Conservation (phyloP, 805 yeast species). For the Starmera dryadoides region DNA sequence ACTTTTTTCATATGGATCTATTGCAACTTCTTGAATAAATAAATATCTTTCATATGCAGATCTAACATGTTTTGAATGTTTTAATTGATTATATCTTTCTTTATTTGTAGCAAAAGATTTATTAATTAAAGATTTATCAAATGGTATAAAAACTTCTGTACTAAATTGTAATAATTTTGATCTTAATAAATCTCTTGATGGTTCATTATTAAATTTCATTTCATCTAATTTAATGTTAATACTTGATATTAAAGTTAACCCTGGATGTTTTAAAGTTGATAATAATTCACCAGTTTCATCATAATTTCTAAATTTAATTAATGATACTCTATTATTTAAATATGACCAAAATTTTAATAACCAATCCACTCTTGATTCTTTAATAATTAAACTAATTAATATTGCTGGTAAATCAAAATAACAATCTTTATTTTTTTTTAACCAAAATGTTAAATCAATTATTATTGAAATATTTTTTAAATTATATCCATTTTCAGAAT, state of each 20-base stretch:
- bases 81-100: constrained; percentile 7
- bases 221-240: constrained; percentile 10
- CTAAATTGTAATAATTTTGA: constrained; percentile 10
- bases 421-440: constrained; percentile 3
- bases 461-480: constrained; percentile 9
- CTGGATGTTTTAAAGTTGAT: constrained; percentile 7
- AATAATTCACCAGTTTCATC: constrained; percentile 1
- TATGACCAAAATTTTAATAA: constrained; percentile 15
- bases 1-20: constrained; percentile 8
- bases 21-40: constrained; percentile 8
- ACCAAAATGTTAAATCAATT: constrained; percentile 12
- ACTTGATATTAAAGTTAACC: constrained; percentile 6
- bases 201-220: constrained; percentile 10
- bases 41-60: background rate
- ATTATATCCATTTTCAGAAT: constrained; percentile 8
- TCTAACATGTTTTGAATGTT: constrained; percentile 3
- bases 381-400: constrained; percentile 5
- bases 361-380: constrained; percentile 7
- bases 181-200: constrained; percentile 11
- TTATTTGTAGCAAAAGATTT: constrained; percentile 8
- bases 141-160: constrained; percentile 8
- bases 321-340: constrained; percentile 8
- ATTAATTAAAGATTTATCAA: constrained; percentile 8
- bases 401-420: constrained; percentile 9
- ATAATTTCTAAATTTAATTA: background rate